Evolutionary conservation across 78 protist genomes (phyloP), one percentile per base, ranked within the genome.

Genomic region (Chrysochromulina parva): DNA sequence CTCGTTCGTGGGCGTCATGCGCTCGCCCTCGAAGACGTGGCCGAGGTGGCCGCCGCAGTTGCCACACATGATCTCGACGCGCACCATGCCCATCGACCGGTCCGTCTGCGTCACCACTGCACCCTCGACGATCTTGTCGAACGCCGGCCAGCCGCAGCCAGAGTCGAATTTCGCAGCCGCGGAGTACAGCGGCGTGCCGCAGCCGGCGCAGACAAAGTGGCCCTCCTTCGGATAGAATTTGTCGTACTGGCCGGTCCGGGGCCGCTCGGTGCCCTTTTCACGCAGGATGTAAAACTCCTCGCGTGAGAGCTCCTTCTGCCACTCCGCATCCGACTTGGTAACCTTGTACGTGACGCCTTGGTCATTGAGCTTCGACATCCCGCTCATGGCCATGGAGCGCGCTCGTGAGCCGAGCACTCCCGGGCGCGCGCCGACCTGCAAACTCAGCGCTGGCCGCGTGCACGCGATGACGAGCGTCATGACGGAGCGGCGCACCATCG

Each of bases 121-220:
- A 26, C 96, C 97, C 55, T 85, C 81, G 52, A 92, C 90, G 28
- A 1, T 94, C 94, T 48, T 74, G 93, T 85, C 88, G 88, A 96
- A 96, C 2, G 96, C 93, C 20, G 97, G 97, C 97, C 97, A 96
- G 38, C 97, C 97, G 86, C 97, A 96, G 20, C 95, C 97, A 1
- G 66, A 22, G 28, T 92, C 80, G 84, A 94, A 96, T 88, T 95
- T 95, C 1, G 55, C 53, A 14, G 26, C 71, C n/a, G 95, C 74
- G 26, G 71, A 81, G 89, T 94, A 95, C 28, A 95, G 88, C 26
- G 95, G 95, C 4, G 91, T 26, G 28, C 48, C 90, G 62, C 96
- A 95, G 53, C 86, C 82, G 57, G 92, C 90, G 87, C 97, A 95
- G 47, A 52, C 67, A 55, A 88, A 95, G 69, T 67, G 48, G 24